Evolutionary conservation across 495 filamentous ascomycete species (phyloP), one percentile per base, ranked within the genome.

Genomic region (Podospora bellae-mahoneyi): DNA sequence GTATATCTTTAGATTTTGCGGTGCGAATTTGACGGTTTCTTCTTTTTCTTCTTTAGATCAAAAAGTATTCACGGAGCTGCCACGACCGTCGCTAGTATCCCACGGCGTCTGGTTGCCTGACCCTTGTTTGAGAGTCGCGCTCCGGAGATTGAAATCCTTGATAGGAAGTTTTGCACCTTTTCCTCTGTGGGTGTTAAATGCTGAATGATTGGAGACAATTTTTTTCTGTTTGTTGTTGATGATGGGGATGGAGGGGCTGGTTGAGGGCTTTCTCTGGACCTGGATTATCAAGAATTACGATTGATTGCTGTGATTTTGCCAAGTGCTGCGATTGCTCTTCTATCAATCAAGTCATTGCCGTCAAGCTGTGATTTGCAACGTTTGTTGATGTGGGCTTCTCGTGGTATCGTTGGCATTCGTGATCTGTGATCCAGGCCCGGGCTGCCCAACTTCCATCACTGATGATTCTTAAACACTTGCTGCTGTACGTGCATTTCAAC

Each of bases 101-200:
- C 68, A 83, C 81, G 80, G 80, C 82, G 80, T 77, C 72, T 78
- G 68, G 81, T 83, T 84, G 82, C 82, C 80, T 80, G 78, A 81
- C 78, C 78, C 77, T 78, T 69, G 54, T 60, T 28, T 65, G 70
- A 71, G 79, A 72, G 73, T 78, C 76, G 74, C 68, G 66, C 81
- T 82, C 80, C 78, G 81, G 77, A 83, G 82, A 84, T 70, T 6
- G 74, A 84, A 26, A 66, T 66, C 82, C 82, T 77, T 81, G 81
- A 81, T 83, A 84, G 82, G 82, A 84, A 84, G 82, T 84, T 76
- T 81, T 72, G 73, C 79, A 74, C 74, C 66, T 26, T 63, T 64
- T 74, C 72, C 74, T 73, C 73, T 66, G 68, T 81, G 78, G 78
- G 78, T 72, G 78, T 67, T 76, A 77, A 76, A 80, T 84, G 82